Percentiles rank a stretch among this genome's conserved stretches.
Evolutionary conservation across 257 asterid genomes (phyloP).

Genomic region (Nicotiana obtusifolia): DNA sequence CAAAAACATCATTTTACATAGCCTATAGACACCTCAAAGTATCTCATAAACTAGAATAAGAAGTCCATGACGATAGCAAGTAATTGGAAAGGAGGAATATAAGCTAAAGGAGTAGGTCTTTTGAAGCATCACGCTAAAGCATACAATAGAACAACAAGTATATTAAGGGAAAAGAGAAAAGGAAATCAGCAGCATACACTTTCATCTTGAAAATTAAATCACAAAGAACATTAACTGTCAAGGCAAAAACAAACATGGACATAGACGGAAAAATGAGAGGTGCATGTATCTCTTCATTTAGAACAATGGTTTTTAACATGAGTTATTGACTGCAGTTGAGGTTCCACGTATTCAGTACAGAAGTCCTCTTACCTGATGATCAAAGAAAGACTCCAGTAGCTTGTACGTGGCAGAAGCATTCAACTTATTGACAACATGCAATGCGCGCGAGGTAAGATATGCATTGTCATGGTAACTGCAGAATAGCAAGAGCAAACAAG

Average conservation of each 20-base stretch:
- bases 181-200: too few species aligned
- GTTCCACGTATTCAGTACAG: neutral
- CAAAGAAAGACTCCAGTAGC: constrained; percentile 62
- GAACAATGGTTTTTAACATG: neutral
- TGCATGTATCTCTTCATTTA: neutral
- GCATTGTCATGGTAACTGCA: constrained; percentile 94
- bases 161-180: too few species aligned
- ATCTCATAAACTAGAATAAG: too few species aligned
- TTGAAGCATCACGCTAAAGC: too few species aligned
- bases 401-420: constrained; percentile 47
- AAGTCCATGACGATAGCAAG: too few species aligned
- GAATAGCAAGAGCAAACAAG: neutral
- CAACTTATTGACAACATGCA: constrained; percentile 54
- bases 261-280: neutral
- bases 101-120: too few species aligned
- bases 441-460: constrained; percentile 59
- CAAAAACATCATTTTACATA: too few species aligned
- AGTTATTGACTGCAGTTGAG: neutral
- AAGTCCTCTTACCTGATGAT: constrained; percentile 47
- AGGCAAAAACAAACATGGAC: neutral
- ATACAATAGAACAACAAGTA: too few species aligned
- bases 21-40: too few species aligned
- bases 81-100: too few species aligned
- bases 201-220: too few species aligned
- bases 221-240: too few species aligned